Evolutionary conservation across 2,329 filamentous ascomycete species (phyloP), one percentile per base, ranked within the genome.

Genomic region (Colletotrichum sublineola): DNA sequence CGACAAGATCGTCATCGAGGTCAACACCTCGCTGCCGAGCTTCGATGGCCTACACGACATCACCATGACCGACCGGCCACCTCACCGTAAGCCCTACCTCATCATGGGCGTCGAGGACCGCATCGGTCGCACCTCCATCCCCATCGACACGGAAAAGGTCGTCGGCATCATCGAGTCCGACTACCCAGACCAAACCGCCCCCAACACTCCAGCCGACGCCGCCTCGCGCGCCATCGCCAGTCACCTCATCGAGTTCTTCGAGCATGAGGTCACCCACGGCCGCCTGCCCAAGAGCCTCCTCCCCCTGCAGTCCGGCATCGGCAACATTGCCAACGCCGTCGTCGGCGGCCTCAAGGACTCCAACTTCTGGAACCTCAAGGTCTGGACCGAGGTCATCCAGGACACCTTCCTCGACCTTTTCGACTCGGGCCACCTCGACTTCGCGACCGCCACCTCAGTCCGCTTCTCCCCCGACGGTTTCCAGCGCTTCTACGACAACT

Each of bases 371-470:
- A 93, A 97, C 84, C 88, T 97, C 70, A 95, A 93, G 80, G 95
- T 97, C 50, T 97, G 94, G 95, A 97, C 95, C 33, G 94, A 97
- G 83, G 94, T 97, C 60, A 90, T 97, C 69, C 94, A 97, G 84
- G 94, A 97, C 81, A 95, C 93, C 31, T 97, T 97, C 90, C 89
- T 97, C 33, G 95, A 97, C 81, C 92, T 97, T 67, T 97, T 97
- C 83, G 95, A 97, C 86, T 93, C 90, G 72, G 94, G 94, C 36
- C 92, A 94, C 79, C 88, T 97, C 29, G 94, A 97, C 84, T 97
- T 96, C 78, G 95, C 94, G 56, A 97, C 94, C 0, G 94, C 94
- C 50, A 97, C 94, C 8, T 95, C 93, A 3, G 94, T 97, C 78
- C 93, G 94, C 77, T 97, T 97, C 88, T 96, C 93, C 0, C 95